Conservation (phyloP, 805 yeast genomes). For the Ogataea wickerhamii region DNA sequence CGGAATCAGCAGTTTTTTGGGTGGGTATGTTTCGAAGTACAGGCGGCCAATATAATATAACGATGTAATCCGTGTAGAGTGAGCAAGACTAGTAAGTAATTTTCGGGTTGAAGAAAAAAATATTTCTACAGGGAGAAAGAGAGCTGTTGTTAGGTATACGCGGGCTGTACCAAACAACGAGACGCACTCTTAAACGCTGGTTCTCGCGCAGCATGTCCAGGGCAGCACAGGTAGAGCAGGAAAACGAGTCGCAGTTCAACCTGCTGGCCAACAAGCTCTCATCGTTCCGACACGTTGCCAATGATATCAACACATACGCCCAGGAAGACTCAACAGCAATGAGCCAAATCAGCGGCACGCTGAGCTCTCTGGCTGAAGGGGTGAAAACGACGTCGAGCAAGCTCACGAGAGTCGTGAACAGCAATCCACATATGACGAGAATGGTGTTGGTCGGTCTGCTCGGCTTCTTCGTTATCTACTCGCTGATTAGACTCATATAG, state of each 20-base stretch:
- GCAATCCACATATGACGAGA: conserved; percentile 58
- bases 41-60: too few species aligned
- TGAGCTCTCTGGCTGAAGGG: conserved; percentile 44
- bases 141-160: too few species aligned
- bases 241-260: conserved; percentile 63
- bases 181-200: too few species aligned
- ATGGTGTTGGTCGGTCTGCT: conserved; percentile 56
- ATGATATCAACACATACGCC: conserved; percentile 65
- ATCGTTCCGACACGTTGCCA: conserved; percentile 59
- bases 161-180: too few species aligned
- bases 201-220: too few species aligned
- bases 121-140: too few species aligned
- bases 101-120: too few species aligned
- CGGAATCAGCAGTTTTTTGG: too few species aligned
- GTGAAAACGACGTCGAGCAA: conserved; percentile 51
- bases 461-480: conserved; percentile 54
- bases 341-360: conserved; percentile 44
- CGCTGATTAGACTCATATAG: conserved; percentile 45
- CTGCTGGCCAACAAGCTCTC: conserved; percentile 63
- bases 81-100: too few species aligned
- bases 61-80: too few species aligned
- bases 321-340: conserved; percentile 46
- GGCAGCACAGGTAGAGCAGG: conserved; percentile 29
- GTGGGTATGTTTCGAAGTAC: too few species aligned
- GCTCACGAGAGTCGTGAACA: conserved; percentile 51